Base-by-base conservation (phyloP, 163 green algal species). In the Scenedesmus sp. region DNA sequence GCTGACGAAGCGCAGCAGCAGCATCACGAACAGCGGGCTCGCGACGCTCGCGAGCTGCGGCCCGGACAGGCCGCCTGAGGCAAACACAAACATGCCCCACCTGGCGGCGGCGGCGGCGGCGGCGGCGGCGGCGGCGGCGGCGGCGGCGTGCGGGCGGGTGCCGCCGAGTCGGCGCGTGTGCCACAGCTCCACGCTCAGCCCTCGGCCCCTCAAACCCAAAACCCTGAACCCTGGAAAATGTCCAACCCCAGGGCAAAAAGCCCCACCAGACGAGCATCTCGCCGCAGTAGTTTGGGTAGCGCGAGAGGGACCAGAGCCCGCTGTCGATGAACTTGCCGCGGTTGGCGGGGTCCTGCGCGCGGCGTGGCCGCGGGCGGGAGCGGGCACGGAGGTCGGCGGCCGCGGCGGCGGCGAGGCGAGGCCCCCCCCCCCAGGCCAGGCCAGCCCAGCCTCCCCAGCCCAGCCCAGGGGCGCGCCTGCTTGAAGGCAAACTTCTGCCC, bases 271-370 rank as follows among this genome's bases (percentile, higher is more conserved):
- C 54, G 42, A 89, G 47, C 56, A 92, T 91, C 79, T 95, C 90
- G 0, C 92, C 92, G 84, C 92, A 94, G 75, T 97, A 97, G 83
- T 97, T 96, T 11, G 93, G 93, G 73, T 95, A 90, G 1, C 89
- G 72, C 22, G 70, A 70, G 22, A 70, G 79, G 5, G 60, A 80
- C 89, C 89, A 94, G 13, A 93, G 64, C 0, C 92, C 92, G n/a
- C 63, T 81, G 45, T 90, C 75, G 60, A 97, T 96, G 85, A 93
- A 96, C 26, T 83, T 82, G 28, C 87, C 69, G 75, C 92, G 91
- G 84, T 93, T 95, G 24, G 66, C 81, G 10, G 89, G 86, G 33
- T 91, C 60, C 39, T n/a, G n/a, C n/a, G n/a, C n/a, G n/a, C n/a
- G n/a, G n/a, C n/a, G n/a, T n/a, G n/a, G n/a, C n/a, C n/a, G n/a